Percentiles rank a stretch among this genome's conserved stretches.
These are phyloP conservation scores for Pezizomycotina sp. DNA, from an alignment of 2,329 filamentous ascomycete genomes.

Conservation along the genomic window DNA sequence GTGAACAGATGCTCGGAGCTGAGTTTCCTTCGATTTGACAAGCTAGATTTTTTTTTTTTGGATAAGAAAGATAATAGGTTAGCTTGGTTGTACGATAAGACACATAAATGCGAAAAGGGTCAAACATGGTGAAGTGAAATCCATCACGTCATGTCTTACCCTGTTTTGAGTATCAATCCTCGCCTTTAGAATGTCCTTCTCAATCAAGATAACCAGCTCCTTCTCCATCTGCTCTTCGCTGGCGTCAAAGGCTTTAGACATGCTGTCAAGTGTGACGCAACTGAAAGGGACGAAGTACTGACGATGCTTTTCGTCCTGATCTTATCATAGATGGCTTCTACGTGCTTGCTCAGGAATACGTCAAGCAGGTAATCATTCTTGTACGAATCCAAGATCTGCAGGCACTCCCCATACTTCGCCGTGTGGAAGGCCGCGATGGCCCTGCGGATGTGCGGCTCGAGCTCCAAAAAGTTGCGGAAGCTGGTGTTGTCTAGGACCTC, in stretches of 20 bases:
- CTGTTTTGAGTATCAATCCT: constrained; percentile 71
- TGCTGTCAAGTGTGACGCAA: constrained; percentile 61
- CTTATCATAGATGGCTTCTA: constrained; percentile 50
- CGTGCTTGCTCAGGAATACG: constrained; percentile 61
- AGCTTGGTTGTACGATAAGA: too few relatives aligned
- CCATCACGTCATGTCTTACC: too few relatives aligned
- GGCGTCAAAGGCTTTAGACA: constrained; percentile 59
- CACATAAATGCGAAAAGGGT: too few relatives aligned
- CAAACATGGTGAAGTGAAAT: too few relatives aligned
- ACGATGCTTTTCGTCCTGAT: constrained; percentile 86
- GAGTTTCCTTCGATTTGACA: constrained; percentile 52
- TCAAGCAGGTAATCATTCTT: constrained; percentile 80
- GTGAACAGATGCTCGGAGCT: constrained; percentile 55
- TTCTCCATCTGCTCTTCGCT: constrained; percentile 47
- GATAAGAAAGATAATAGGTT: too few relatives aligned
- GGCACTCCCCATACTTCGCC: constrained; percentile 71
- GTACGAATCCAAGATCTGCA: constrained; percentile 67
- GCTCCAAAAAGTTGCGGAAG: constrained; percentile 77
- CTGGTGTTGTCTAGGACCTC: constrained; percentile 60
- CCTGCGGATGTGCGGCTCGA: constrained; percentile 85
- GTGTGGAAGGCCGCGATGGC: constrained; percentile 80
- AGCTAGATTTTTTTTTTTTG: too few relatives aligned
- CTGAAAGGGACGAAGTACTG: constrained; percentile 88
- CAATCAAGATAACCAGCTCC: constrained; percentile 68
- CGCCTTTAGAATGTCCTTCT: constrained; percentile 52